These are phyloP conservation scores for Calonectria multiphialidica DNA, from an alignment of 2,329 filamentous ascomycete genomes.

Conservation along the genomic window DNA sequence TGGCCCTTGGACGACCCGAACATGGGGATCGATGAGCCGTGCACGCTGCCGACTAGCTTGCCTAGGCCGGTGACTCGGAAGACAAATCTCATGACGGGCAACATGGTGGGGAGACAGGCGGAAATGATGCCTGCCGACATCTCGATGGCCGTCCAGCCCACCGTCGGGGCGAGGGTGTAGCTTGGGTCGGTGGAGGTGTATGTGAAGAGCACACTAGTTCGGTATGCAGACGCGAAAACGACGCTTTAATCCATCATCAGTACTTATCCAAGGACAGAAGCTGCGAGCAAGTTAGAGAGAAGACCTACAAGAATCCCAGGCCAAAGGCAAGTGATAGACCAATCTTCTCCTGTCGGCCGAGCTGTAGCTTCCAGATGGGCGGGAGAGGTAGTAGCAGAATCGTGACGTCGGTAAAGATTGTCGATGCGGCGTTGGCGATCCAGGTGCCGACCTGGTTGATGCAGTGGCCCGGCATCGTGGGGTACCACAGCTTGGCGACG, in stretches of 20 bases:
- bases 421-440: constrained; percentile 62
- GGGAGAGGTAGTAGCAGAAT: constrained; percentile 59
- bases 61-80: constrained; percentile 54
- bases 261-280: background rate
- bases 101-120: constrained; percentile 65
- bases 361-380: constrained; percentile 59
- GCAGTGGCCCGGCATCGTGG: constrained; percentile 57
- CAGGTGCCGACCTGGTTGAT: constrained; percentile 64
- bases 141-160: constrained; percentile 63
- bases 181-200: constrained; percentile 54
- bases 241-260: constrained; percentile 47
- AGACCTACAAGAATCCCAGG: constrained; percentile 58
- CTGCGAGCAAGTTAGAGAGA: background rate
- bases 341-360: constrained; percentile 55
- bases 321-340: constrained; percentile 58
- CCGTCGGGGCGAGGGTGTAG: constrained; percentile 60
- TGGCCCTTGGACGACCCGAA: constrained; percentile 43
- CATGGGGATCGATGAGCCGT: constrained; percentile 30
- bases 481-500: constrained; percentile 62
- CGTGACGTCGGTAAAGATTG: constrained; percentile 59
- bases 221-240: constrained; percentile 61
- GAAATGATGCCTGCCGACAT: constrained; percentile 64
- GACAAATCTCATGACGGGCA: constrained; percentile 56
- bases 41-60: constrained; percentile 36
- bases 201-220: constrained; percentile 59